Conservation (phyloP, 2,329 filamentous ascomycete genomes). For the Botryotinia narcissicola region DNA sequence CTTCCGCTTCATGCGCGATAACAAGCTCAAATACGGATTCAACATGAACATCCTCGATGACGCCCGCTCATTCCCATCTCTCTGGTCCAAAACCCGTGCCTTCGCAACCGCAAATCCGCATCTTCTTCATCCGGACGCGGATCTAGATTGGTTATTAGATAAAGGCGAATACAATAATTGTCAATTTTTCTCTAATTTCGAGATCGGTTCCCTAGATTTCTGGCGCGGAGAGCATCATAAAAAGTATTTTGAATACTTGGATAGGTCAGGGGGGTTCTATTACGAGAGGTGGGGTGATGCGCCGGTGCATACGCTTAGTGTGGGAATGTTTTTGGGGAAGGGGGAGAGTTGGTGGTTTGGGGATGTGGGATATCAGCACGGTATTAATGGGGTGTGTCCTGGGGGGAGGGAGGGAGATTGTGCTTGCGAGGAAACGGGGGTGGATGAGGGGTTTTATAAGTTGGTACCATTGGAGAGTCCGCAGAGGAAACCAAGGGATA, state of each 20-base stretch:
- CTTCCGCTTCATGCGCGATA: constrained; percentile 81
- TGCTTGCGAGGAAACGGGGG: constrained; percentile 44
- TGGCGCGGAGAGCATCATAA: constrained; percentile 70
- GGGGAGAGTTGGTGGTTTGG: constrained; percentile 96
- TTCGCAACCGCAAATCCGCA: constrained; percentile 87
- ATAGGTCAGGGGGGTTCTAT: constrained; percentile 91
- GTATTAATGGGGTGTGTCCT: constrained; percentile 45
- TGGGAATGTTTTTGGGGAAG: constrained; percentile 79
- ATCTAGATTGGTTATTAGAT: constrained; percentile 83
- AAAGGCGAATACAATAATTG: constrained; percentile 93
- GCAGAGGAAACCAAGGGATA: constrained; percentile 47
- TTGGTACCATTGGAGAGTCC: constrained; percentile 48
- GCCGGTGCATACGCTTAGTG: constrained; percentile 92
- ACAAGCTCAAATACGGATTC: constrained; percentile 75
- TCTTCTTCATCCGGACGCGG: constrained; percentile 77
- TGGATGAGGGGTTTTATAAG: constrained; percentile 48
- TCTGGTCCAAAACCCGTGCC: constrained; percentile 90
- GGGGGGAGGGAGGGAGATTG: constrained; percentile 37
- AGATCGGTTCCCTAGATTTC: constrained; percentile 90
- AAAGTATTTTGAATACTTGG: constrained; percentile 85
- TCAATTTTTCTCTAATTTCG: constrained; percentile 99
- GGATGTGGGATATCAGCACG: constrained; percentile 95
- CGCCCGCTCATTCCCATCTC: constrained; percentile 82
- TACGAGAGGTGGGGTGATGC: constrained; percentile 98
- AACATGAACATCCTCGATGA: constrained; percentile 93